phyloP scores from a whole-genome alignment of 306 rosid species.

The Prinsepia uniflora region DNA sequence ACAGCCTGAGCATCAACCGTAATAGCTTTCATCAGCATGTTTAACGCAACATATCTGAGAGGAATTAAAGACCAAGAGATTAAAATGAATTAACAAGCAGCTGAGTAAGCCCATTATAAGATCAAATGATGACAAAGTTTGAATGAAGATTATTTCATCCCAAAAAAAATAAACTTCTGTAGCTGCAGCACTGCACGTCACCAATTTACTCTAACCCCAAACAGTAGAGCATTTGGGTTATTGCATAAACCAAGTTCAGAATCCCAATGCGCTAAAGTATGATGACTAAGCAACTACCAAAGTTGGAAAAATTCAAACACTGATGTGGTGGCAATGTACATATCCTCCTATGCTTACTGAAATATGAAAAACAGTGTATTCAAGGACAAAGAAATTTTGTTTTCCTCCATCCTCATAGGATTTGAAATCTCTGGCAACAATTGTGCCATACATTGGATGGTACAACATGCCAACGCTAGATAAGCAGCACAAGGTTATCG shows the following conservation, averaged over 20 bases:
- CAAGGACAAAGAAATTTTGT: too few species aligned
- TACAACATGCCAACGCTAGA: neutral
- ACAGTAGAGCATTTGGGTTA: neutral
- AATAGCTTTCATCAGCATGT: conserved; percentile 95
- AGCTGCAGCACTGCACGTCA: neutral
- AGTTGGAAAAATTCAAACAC: neutral
- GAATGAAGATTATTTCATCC: neutral
- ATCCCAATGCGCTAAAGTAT: neutral
- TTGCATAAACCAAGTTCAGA: neutral
- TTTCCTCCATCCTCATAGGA: neutral
- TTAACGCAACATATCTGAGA: conserved; percentile 85
- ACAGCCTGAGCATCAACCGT: conserved; percentile 94
- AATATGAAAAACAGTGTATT: neutral
- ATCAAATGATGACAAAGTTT: conserved; percentile 4
- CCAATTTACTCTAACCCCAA: neutral
- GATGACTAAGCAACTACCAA: neutral
- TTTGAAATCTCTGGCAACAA: neutral
- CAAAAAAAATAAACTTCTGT: neutral
- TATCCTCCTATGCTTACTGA: neutral
- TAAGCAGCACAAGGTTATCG: neutral
- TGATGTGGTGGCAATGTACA: neutral
- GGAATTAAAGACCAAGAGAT: conserved; percentile 7
- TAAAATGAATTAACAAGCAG: conserved; percentile 7
- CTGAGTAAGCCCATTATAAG: neutral
- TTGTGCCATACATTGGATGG: neutral